Conservation (phyloP, 176 grass and related monocot species). For the Eragrostis curvula region DNA sequence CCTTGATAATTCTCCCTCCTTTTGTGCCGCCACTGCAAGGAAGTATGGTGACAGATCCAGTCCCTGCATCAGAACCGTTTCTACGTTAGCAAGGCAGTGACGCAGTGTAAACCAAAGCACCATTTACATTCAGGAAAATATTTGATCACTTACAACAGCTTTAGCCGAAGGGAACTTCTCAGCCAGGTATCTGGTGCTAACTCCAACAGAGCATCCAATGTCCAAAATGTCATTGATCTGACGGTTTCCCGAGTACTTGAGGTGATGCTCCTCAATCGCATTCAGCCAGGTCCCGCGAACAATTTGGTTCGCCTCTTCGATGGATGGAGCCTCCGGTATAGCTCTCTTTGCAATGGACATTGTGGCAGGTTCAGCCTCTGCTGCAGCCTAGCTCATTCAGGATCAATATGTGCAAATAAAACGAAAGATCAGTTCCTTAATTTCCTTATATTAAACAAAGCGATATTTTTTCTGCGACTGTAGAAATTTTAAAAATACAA, state of each 20-base stretch:
- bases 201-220: constrained; percentile 87
- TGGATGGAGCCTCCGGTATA: constrained; percentile 68
- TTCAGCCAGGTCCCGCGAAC: constrained; percentile 76
- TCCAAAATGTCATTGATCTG: constrained; percentile 75
- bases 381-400: constrained; percentile 66
- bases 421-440: constrained; percentile 2
- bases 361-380: constrained; percentile 84
- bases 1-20: constrained; percentile 58
- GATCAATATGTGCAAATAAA: constrained; percentile 8
- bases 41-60: constrained; percentile 86
- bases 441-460: not conserved
- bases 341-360: constrained; percentile 87
- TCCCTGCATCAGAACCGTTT: constrained; percentile 46
- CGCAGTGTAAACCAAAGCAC: not conserved
- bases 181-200: constrained; percentile 77
- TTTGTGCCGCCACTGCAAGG: constrained; percentile 74
- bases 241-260: constrained; percentile 53
- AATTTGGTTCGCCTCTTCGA: constrained; percentile 67
- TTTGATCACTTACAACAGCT: constrained; percentile 58
- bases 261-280: constrained; percentile 64
- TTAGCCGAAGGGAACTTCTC: constrained; percentile 73
- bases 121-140: not conserved
- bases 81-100: not conserved
- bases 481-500: not conserved
- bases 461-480: too few relatives aligned